Evolutionary conservation across 2,329 filamentous ascomycete genomes (phyloP), one percentile per base, ranked within the genome.

Genomic region (Talaromyces sp.): DNA sequence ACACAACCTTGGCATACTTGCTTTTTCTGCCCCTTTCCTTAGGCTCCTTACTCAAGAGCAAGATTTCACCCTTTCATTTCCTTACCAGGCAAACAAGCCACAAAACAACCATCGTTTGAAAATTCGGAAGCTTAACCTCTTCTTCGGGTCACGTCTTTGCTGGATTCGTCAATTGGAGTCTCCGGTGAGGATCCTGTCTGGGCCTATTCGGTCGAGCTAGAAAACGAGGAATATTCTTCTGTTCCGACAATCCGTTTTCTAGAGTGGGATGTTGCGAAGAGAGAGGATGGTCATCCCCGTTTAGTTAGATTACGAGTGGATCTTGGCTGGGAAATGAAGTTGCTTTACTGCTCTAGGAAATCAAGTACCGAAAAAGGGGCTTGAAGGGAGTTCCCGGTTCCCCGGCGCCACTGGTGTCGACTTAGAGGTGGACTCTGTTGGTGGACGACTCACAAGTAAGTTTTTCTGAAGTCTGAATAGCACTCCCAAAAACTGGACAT

Each of bases 71-170:
- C 52, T 56, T 39, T 56, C 33, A 54, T 54, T 35, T 33, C 27
- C 50, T 54, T 35, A 54, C 16, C 50, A 33, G 49, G 49, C 49
- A 33, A 54, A 27, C 11, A 35, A 59, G 35, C 37, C 56, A 43
- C 56, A 59, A 59, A 59, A 59, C 35, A 59, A 19, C 56, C 56
- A 59, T 41, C 56, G 56, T 59, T 45, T 59, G 56, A 59, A 37
- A 39, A 43, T 31, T 45, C 37, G 24, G 56, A 41, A 43, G 56
- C 56, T 59, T 59, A 59, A 56, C n/a, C 52, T 56, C 56, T 45
- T 45, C 22, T 39, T 59, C 56, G 52, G 52, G 52, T 27, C 39
- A 10, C 35, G 6, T 43, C 37, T 45, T 45, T 31, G 3, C 56
- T 59, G 56, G 11, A 16, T 59, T 31, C n/a, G 56, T 59, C 37